These are phyloP conservation scores for Populus trichocarpa DNA, from an alignment of 441 rosid genomes.

Conservation along the genomic window DNA sequence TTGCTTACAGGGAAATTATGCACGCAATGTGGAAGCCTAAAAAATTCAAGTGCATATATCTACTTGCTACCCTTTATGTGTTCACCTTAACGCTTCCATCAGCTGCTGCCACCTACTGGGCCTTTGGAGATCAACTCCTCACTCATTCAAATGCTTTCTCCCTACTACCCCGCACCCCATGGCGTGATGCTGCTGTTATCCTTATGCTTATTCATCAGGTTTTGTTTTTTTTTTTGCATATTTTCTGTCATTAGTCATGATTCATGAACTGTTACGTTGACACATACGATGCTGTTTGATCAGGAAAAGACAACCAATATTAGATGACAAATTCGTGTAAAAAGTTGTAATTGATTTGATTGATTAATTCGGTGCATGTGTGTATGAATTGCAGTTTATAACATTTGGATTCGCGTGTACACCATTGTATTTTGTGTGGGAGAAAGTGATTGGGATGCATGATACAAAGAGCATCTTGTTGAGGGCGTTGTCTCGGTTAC, in stretches of 20 bases:
- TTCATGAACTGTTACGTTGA: not conserved
- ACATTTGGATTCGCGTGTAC: conserved; percentile 97
- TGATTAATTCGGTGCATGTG: not conserved
- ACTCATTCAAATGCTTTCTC: conserved; percentile 87
- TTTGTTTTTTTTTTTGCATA: not conserved
- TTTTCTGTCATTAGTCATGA: not conserved
- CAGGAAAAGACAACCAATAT: not conserved
- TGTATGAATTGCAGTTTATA: conserved; percentile 56
- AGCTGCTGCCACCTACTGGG: conserved; percentile 91
- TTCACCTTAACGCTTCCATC: conserved; percentile 91
- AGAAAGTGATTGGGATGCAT: conserved; percentile 91
- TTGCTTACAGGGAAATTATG: conserved; percentile 72
- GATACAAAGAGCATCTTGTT: conserved; percentile 79
- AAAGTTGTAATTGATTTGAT: not conserved
- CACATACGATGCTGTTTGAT: not conserved
- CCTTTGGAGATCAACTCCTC: conserved; percentile 86
- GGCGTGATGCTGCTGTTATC: conserved; percentile 87
- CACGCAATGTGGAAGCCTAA: conserved; percentile 98
- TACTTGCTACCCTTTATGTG: conserved; percentile 81
- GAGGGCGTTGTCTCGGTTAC: conserved; percentile 76
- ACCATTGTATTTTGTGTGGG: too few species aligned
- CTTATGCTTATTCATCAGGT: conserved; percentile 98
- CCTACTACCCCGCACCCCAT: conserved; percentile 59
- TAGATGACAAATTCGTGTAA: not conserved
- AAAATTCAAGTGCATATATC: conserved; percentile 88